Evolutionary conservation across 1,139 yeast genomes (phyloP).

Genomic region (Protomyces inouyei): DNA sequence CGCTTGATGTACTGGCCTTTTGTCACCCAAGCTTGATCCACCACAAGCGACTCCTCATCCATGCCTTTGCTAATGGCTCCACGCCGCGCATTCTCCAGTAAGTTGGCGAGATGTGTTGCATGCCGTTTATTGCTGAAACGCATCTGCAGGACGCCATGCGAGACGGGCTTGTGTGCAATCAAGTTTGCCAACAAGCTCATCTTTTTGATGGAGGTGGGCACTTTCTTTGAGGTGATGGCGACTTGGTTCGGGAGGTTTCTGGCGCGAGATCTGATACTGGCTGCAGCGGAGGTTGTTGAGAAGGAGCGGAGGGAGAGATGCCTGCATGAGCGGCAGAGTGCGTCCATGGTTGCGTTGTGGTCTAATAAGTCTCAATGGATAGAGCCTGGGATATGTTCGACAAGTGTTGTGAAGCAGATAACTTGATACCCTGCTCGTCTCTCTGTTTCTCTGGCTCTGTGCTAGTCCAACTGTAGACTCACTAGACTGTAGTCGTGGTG

Average conservation of each 20-base stretch:
- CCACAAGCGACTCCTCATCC: slow-evolving; percentile 26
- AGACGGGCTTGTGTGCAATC: slow-evolving; percentile 29
- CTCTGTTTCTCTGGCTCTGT: no score
- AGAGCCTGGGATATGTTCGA: no score
- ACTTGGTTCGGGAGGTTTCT: not conserved
- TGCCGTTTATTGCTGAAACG: slow-evolving; percentile 29
- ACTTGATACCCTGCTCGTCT: no score
- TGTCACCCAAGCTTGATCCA: slow-evolving; percentile 32
- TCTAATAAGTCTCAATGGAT: no score
- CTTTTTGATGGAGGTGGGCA: slow-evolving; percentile 30
- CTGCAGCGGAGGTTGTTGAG: not conserved
- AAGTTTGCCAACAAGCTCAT: slow-evolving; percentile 28
- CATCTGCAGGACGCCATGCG: slow-evolving; percentile 31
- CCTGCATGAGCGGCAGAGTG: not conserved
- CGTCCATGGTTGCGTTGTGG: not conserved
- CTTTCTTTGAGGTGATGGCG: slow-evolving; percentile 19
- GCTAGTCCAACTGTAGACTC: no score
- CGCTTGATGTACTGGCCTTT: slow-evolving; percentile 27
- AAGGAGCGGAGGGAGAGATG: not conserved
- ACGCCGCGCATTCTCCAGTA: slow-evolving; percentile 25
- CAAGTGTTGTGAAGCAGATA: no score
- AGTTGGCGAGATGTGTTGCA: slow-evolving; percentile 26
- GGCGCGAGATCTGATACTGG: not conserved
- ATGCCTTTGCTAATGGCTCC: slow-evolving; percentile 26
- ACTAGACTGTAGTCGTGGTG: no score